Evolutionary conservation across 208 protist species (phyloP), one percentile per base, ranked within the genome.

Genomic region (Crithidia mellificae): DNA sequence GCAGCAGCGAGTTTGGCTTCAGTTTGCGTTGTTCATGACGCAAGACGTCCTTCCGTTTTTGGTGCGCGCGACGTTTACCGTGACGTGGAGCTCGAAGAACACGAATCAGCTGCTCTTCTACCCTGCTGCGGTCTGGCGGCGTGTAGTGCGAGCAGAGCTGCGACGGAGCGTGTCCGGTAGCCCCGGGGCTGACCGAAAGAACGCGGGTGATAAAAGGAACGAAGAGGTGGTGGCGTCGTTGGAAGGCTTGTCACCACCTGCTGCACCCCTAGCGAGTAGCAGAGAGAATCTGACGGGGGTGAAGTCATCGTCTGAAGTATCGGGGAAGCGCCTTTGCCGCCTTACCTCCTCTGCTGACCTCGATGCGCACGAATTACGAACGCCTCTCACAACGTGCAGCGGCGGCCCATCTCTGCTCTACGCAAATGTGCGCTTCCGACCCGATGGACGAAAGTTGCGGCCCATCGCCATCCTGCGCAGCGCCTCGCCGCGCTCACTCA

Each of bases 31-130:
- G 51, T 92, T 94, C 38, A 55, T 94, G 8, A 77, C 72, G 47
- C 84, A 94, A 65, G 76, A 86, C 47, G 44, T 92, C 19, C n/a
- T 94, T 2, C 85, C 86, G 0, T 88, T 84, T 61, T 36, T 83
- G 5, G 6, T 94, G 36, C 68, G 81, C 0, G 38, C 70, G 14
- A 63, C 80, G 19, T 92, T 94, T 63, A 72, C 84, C 22, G 77
- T 92, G 30, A 88, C 81, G 64, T 90, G 78, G 75, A 73, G 67
- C 30, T 75, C 81, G 12, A 85, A 87, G 65, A 74, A 76, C 24
- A 52, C 68, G 19, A 71, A 80, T 65, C 39, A 27, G 19, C 63
- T 91, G 36, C 39, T 91, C 14, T 93, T 90, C 65, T 73, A 89
- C 32, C 81, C 84, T 0, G 63, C 57, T 12, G 30, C 61, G 1